phyloP scores from a whole-genome alignment of 2,329 filamentous ascomycete species.

The Chalaropsis ovoidea region DNA sequence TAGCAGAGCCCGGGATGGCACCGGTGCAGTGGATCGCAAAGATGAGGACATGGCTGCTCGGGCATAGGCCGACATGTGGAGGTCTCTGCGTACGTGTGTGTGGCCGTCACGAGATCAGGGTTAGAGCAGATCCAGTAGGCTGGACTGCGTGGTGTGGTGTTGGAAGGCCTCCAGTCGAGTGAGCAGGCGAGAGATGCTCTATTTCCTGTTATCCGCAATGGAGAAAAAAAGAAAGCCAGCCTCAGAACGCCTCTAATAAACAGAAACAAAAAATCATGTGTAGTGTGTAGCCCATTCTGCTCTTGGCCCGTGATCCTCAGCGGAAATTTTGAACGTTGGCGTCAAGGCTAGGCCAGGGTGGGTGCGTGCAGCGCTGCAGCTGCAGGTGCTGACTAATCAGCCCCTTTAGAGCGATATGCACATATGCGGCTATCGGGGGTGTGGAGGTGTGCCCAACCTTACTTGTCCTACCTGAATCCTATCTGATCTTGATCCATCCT shows the following conservation, averaged over 20 bases:
- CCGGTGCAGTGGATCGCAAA: conserved; percentile 34
- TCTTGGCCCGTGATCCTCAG: neutral
- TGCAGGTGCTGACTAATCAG: neutral
- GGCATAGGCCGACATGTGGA: conserved; percentile 19
- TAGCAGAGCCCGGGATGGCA: conserved; percentile 50
- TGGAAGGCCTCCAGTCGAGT: neutral
- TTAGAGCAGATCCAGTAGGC: neutral
- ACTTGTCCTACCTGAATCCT: conserved; percentile 9
- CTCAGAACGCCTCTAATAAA: neutral
- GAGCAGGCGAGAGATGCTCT: neutral
- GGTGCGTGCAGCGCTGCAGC: neutral
- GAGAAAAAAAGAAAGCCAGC: neutral
- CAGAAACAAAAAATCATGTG: conserved; percentile 18
- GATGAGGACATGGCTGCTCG: conserved; percentile 37
- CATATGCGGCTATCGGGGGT: neutral
- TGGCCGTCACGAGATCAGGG: neutral
- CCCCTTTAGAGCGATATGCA: neutral
- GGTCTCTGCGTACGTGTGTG: neutral
- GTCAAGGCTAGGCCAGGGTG: conserved; percentile 5
- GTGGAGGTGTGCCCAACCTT: neutral
- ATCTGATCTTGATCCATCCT: neutral
- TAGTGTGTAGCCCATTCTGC: conserved; percentile 1
- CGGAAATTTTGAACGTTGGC: neutral
- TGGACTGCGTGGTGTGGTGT: neutral
- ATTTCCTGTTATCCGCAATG: neutral